Base-by-base conservation (phyloP, 768 basidiomycete genomes). In the Fomitopsis serialis region DNA sequence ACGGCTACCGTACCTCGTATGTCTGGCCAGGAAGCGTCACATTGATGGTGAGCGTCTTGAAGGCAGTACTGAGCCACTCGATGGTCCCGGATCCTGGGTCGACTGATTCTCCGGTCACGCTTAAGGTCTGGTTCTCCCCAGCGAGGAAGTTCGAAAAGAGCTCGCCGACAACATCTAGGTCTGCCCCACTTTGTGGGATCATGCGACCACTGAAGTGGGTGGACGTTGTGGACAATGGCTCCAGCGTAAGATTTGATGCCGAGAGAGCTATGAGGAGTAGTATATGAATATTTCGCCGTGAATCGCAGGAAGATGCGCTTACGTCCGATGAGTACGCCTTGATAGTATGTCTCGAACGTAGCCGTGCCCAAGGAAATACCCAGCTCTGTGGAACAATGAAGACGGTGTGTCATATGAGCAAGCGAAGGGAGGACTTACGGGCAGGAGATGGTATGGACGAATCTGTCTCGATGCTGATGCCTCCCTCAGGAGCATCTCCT, bases 401-500 rank as follows among this genome's bases (percentile, higher is more conserved):
- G 17, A 1, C 24, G 12, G n/a, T 1, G 7, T 35, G 1, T 1
- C 29, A 32, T 11, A n/a, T 32, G 11, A 32, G 11, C 5, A 21
- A 10, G 11, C 21, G 24, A 37, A 35, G 15, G 22, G 44, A n/a
- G 15, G 15, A 80, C 84, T 37, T 52, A 85, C 84, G 84, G 59
- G 84, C 75, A 54, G 78, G 70, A 13, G 86, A 88, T 11, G 84
- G 84, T 56, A 88, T 87, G 21, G 68, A 52, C 0, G 84, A 77
- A 63, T 85, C 83, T 3, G 84, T 85, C 58, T 83, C 82, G 48
- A 88, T 82, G 48, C 78, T 78, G 54, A 87, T 87, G 25, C 86
- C 85, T 51, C 85, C 86, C 34, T 77, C 78, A 42, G 82, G 75
- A 59, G 84, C 80, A 57, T 88, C 84, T 3, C 77, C 77, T 0